A percentile compares a stretch with the other conserved stretches of the same genome.
phyloP scores from a whole-genome alignment of 2,329 filamentous ascomycete genomes.

The Diaporthe caulivora region DNA sequence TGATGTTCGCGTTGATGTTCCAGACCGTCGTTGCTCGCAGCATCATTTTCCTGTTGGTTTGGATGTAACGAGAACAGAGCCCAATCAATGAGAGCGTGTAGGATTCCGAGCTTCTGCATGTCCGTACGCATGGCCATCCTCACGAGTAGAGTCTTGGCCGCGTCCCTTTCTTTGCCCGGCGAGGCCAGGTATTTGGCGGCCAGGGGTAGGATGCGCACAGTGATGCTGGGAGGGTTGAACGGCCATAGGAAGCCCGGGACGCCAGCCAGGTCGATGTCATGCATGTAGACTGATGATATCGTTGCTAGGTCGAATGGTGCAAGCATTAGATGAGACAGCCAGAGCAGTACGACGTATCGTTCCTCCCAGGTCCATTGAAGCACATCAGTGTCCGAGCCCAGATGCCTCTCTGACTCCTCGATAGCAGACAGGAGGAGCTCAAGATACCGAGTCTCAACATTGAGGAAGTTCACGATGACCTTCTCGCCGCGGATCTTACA shows the following conservation, averaged over 20 bases:
- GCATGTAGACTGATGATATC: constrained; percentile 75
- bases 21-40: constrained; percentile 35
- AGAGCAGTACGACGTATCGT: constrained; percentile 86
- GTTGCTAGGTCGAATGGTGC: constrained; percentile 92
- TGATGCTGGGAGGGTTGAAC: constrained; percentile 74
- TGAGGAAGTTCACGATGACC: constrained; percentile 89
- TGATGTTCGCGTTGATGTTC: constrained; percentile 44
- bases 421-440: constrained; percentile 83
- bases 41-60: constrained; percentile 44
- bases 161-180: constrained; percentile 89
- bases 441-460: constrained; percentile 88
- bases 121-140: constrained; percentile 86
- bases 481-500: constrained; percentile 97
- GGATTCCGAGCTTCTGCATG: constrained; percentile 83
- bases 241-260: constrained; percentile 69
- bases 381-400: constrained; percentile 24
- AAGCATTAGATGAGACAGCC: constrained; percentile 85
- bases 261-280: constrained; percentile 56
- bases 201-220: constrained; percentile 77
- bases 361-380: constrained; percentile 82
- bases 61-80: constrained; percentile 72
- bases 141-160: constrained; percentile 85
- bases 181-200: constrained; percentile 78
- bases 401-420: constrained; percentile 66
- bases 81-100: constrained; percentile 78